Conservation (phyloP, 1,139 yeast species). For the Geotrichum bryndzae region DNA sequence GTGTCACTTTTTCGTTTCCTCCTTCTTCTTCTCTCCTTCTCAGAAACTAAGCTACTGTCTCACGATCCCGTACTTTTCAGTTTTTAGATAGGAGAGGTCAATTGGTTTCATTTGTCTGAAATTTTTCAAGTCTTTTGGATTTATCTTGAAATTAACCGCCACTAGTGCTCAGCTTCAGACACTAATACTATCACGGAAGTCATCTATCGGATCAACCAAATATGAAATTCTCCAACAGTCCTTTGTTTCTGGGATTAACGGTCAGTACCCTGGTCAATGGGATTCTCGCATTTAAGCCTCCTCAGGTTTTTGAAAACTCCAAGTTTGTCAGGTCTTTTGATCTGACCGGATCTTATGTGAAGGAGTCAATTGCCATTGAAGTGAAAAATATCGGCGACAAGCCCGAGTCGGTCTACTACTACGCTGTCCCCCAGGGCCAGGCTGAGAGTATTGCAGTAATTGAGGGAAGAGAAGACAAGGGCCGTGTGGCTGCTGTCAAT, state of each 20-base stretch:
- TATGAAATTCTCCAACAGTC: conserved; percentile 4
- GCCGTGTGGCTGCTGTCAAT: conserved; percentile 17
- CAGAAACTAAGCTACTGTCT: background rate
- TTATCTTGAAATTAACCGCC: background rate
- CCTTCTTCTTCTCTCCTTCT: background rate
- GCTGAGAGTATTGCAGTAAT: conserved; percentile 44
- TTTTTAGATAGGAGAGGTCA: background rate
- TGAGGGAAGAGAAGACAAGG: conserved; percentile 31
- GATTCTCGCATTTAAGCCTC: conserved; percentile 15
- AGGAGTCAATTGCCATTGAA: conserved; percentile 53
- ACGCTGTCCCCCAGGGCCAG: conserved; percentile 45
- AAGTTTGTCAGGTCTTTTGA: conserved; percentile 44
- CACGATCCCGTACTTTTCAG: background rate
- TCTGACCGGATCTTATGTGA: conserved; percentile 58
- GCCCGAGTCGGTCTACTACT: conserved; percentile 53
- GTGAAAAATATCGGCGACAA: conserved; percentile 53
- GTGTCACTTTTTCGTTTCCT: background rate
- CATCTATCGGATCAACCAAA: background rate
- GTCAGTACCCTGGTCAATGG: background rate
- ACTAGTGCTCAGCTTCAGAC: background rate
- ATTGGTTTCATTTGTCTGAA: background rate
- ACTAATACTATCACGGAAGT: background rate
- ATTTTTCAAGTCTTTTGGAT: background rate
- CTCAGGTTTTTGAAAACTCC: conserved; percentile 29
- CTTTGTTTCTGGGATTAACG: conserved; percentile 2